Base-by-base conservation (phyloP, 371 early-diverging fungal genomes). In the Syncephalis fuscata region DNA sequence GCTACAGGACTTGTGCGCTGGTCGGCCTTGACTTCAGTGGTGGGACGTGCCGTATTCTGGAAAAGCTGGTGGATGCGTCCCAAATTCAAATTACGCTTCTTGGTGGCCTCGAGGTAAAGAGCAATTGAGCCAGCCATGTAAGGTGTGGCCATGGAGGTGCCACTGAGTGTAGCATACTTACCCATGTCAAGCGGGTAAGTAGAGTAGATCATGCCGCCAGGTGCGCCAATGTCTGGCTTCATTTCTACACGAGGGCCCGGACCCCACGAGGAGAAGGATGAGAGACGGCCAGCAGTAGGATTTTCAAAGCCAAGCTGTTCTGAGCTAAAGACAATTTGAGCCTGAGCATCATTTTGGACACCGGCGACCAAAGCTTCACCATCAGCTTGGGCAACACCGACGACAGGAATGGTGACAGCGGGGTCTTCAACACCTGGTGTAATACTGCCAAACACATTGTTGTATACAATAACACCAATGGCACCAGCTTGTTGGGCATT, bases 141-240 rank as follows among this genome's bases (percentile, higher is more conserved):
- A 0, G 86, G 85, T 39, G 76, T 71, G 1, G 86, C 80, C 84
- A 78, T 77, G n/a, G 69, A 68, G 0, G 73, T 74, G 40, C 85
- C 83, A 17, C 73, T 71, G 48, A 70, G 53, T 10, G 71, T 55
- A 11, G 68, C 73, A 56, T 78, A 82, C 8, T 54, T 56, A 16
- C 70, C 70, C 25, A 60, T 44, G 41, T 51, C 57, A 20, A 63
- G 50, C n/a, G 73, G 76, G 42, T 65, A 75, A 45, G 80, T 78
- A 19, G 82, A 81, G 54, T 74, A 78, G 21, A 85, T 82, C 45
- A 73, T 65, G 5, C 80, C 82, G 26, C 84, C 84, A 2, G 83
- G 82, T 7, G 77, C 80, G 37, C 70, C 65, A 3, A 82, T 41
- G 45, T 82, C 82, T 7, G 84, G 85, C 48, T 82, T 78, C 46